Evolutionary conservation across 306 rosid species (phyloP).

Genomic region (Prosopis cineraria): DNA sequence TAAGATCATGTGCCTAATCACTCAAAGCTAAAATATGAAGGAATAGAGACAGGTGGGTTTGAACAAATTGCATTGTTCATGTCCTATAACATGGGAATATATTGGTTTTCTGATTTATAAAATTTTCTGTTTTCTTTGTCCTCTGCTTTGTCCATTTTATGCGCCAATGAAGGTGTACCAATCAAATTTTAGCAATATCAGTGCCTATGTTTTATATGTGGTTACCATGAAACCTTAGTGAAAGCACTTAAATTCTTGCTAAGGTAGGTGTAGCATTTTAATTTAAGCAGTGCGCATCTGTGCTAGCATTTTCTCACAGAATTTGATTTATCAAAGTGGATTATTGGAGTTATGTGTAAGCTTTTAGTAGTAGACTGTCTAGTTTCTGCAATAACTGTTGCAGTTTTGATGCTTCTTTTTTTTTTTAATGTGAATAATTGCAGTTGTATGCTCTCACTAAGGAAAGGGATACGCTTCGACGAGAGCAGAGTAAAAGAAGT

Average conservation of each 20-base stretch:
- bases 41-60: not conserved
- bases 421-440: conserved; percentile 40
- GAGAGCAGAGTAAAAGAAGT: conserved; percentile 95
- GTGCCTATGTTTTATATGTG: not conserved
- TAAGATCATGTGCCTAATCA: not conserved
- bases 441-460: conserved; percentile 95
- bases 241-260: conserved; percentile 13
- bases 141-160: not conserved
- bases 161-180: conserved; percentile 2
- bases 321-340: conserved; percentile 28
- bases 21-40: not conserved
- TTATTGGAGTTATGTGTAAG: conserved; percentile 24
- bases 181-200: conserved; percentile 16
- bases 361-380: conserved; percentile 17
- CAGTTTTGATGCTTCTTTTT: conserved; percentile 23
- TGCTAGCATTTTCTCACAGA: conserved; percentile 19
- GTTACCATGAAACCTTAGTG: not conserved
- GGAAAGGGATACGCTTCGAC: conserved; percentile 95
- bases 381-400: conserved; percentile 14
- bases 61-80: not conserved
- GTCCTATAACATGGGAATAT: not conserved
- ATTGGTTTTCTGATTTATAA: not conserved
- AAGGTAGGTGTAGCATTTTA: conserved; percentile 15
- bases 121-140: not conserved
- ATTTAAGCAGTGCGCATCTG: conserved; percentile 31